These are phyloP conservation scores for Sesbania bispinosa DNA, from an alignment of 306 rosid genomes.

Conservation along the genomic window DNA sequence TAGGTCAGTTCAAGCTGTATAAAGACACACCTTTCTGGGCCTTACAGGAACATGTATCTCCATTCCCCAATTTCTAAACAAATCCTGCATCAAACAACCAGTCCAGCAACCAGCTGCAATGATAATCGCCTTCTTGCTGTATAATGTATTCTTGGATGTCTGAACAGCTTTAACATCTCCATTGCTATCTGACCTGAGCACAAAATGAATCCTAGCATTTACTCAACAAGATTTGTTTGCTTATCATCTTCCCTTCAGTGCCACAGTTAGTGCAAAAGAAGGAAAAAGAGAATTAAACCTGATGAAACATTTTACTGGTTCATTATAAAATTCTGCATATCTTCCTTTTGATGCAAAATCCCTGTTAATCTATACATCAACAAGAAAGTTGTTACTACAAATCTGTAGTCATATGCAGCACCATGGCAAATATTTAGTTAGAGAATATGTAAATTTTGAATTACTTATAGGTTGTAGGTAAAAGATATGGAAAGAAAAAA, in stretches of 20 bases:
- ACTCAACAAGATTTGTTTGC: not conserved
- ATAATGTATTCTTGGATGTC: conserved; percentile 57
- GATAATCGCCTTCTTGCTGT: conserved; percentile 68
- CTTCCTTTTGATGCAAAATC: conserved; percentile 55
- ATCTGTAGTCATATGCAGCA: conserved; percentile 3
- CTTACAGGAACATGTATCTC: conserved; percentile 62
- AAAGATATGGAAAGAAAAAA: not conserved
- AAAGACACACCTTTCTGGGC: conserved; percentile 88
- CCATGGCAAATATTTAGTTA: not conserved
- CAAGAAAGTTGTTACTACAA: not conserved
- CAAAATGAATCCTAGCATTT: conserved; percentile 18
- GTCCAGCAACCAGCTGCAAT: conserved; percentile 98
- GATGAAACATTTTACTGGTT: conserved; percentile 66
- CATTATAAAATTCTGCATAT: conserved; percentile 75
- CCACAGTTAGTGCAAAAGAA: not conserved
- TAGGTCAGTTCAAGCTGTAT: conserved; percentile 13
- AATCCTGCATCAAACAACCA: conserved; percentile 75
- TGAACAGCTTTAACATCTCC: conserved; percentile 54
- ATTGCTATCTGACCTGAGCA: conserved; percentile 54
- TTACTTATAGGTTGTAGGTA: not conserved
- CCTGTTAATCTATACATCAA: conserved; percentile 59
- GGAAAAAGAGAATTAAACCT: conserved; percentile 45
- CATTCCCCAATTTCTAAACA: conserved; percentile 55
- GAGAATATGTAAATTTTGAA: not conserved
- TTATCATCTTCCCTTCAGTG: not conserved